These are phyloP conservation scores for Knufia fluminis DNA, from an alignment of 2,329 filamentous ascomycete species.

Conservation along the genomic window DNA sequence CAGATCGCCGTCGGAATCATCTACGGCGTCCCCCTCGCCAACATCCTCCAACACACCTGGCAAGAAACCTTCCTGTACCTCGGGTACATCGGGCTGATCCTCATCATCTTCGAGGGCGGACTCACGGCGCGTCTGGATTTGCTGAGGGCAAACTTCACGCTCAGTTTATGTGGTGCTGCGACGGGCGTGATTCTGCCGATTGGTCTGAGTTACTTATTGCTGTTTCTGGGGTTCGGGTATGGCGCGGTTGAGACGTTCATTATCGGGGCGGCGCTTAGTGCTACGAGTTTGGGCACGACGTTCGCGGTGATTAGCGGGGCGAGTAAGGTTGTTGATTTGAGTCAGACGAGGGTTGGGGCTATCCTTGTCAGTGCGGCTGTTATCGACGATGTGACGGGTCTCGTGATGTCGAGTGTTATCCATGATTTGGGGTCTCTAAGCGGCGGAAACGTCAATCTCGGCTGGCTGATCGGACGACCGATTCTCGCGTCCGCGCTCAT, in stretches of 20 bases:
- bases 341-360: conserved; percentile 36
- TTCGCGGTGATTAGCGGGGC: conserved; percentile 27
- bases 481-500: conserved; percentile 28
- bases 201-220: conserved; percentile 35
- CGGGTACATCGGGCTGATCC: conserved; percentile 60
- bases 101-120: conserved; percentile 59
- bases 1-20: conserved; percentile 61
- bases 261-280: conserved; percentile 23
- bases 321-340: conserved; percentile 30
- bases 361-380: conserved; percentile 40
- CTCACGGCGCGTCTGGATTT: conserved; percentile 39
- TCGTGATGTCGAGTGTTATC: conserved; percentile 34
- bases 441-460: conserved; percentile 16
- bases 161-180: conserved; percentile 35
- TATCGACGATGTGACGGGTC: conserved; percentile 39
- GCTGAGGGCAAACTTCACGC: conserved; percentile 36
- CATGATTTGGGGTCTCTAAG: conserved; percentile 22
- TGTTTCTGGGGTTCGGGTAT: conserved; percentile 38
- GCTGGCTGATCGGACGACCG: conserved; percentile 28
- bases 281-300: conserved; percentile 27
- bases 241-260: conserved; percentile 3
- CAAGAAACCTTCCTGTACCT: conserved; percentile 52
- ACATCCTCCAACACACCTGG: conserved; percentile 46
- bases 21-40: conserved; percentile 56
- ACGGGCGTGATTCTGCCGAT: conserved; percentile 41